Evolutionary conservation across 495 filamentous ascomycete species (phyloP), one percentile per base, ranked within the genome.

Genomic region (Xylaria castorea): DNA sequence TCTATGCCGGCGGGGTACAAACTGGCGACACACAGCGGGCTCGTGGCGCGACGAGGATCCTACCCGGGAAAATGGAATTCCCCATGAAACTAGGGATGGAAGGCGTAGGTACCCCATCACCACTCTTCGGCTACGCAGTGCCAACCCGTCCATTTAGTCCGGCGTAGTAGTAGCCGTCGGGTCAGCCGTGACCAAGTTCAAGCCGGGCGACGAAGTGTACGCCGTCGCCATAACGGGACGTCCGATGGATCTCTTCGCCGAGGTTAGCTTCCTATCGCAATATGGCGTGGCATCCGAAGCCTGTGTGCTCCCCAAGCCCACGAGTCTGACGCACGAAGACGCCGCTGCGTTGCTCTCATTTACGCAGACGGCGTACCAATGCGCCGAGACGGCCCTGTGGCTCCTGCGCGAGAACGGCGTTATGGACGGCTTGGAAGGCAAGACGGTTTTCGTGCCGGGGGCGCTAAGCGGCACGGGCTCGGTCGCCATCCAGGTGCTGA

Each of bases 361-460:
- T 9, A 57, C 66, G 34, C 85, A 88, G 48, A 57, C 50, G 3
- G 66, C 66, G 0, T 57, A 57, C 22, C 66, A 68, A 75, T 77
- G 81, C 14, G 73, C 89, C 9, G 76, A 81, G 46, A 74, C 75
- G 3, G 87, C 79, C 7, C 74, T 86, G 58, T 66, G 76, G 44
- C 40, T 74, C 20, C 66, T 81, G 38, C 82, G 83, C 44, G 81
- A 83, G 78, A 75, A 77, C 44, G 75, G 73, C 50, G 75, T 74
- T 20, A n/a, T 61, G 3, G 83, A 61, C 60, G 78, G 67, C 11
- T 73, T 87, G 51, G 78, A 82, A 34, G 87, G 87, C 8, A 90
- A 90, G 80, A 89, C 86, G 18, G 86, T 88, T 4, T 87, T 87
- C 71, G 79, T 90, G 9, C 81, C 87, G 14, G 87, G 78, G 25